Evolutionary conservation across 2,329 filamentous ascomycete genomes (phyloP).

Genomic region (Aspergillus ruber): DNA sequence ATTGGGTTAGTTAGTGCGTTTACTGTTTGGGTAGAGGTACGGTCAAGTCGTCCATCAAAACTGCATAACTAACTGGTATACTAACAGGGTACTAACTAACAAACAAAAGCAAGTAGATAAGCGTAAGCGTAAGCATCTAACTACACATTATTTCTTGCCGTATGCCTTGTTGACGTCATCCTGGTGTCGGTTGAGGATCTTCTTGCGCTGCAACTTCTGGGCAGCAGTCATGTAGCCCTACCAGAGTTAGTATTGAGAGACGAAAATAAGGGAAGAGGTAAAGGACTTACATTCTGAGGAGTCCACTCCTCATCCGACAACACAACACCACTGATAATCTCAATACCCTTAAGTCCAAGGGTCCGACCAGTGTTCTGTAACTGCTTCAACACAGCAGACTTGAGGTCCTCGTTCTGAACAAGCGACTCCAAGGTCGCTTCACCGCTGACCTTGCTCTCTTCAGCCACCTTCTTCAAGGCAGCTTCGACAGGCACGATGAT

Average conservation of each 20-base stretch:
- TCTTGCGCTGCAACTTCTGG: conserved; percentile 66
- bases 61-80: too few relatives aligned
- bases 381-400: conserved; percentile 35
- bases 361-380: conserved; percentile 32
- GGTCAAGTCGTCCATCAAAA: too few relatives aligned
- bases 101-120: conserved; percentile 4
- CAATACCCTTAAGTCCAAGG: conserved; percentile 33
- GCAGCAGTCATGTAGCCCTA: conserved; percentile 62
- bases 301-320: conserved; percentile 43
- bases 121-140: conserved; percentile 5
- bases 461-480: conserved; percentile 51
- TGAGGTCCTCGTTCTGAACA: conserved; percentile 45
- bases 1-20: too few relatives aligned
- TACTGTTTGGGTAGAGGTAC: too few relatives aligned
- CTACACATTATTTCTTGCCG: conserved; percentile 32
- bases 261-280: too few relatives aligned
- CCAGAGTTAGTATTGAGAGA: too few relatives aligned
- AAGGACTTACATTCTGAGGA: conserved; percentile 32
- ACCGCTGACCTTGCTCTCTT: conserved; percentile 56
- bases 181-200: conserved; percentile 57
- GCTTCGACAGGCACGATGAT: conserved; percentile 62
- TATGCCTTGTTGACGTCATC: conserved; percentile 59
- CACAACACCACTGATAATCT: conserved; percentile 40
- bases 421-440: conserved; percentile 62
- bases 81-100: too few relatives aligned